Base-by-base conservation (phyloP, 2,329 filamentous ascomycete genomes). In the Bretziella fagacearum region DNA sequence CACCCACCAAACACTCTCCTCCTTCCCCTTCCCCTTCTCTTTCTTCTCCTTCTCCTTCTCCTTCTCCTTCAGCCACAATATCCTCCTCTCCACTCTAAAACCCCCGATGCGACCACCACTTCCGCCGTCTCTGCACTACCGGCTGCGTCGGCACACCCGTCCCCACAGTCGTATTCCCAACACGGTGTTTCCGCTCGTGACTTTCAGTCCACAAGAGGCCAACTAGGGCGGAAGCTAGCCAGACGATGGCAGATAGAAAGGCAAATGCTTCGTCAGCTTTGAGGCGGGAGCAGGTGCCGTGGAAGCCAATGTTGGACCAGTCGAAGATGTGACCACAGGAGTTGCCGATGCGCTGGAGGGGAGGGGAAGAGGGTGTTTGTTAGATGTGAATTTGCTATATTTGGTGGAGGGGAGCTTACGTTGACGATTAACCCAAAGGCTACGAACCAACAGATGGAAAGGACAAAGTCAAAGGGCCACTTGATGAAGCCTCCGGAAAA, bases 261-360 rank as follows among this genome's bases (percentile, higher is more conserved):
- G 69, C 65, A 56, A 86, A 85, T 3, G 80, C 80, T 54, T 83
- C 71, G 52, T 74, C 68, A 33, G 82, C 74, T 63, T 81, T 84
- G 71, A 74, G 82, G 55, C 75, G 71, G 49, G 73, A 68, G 60
- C 82, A 89, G 25, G 45, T 47, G 18, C 22, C 29, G 39, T 69
- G 62, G 53, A 66, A 63, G 40, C 64, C 63, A 50, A 83, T 65
- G 44, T 68, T 67, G 51, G 59, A 57, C 78, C 79, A 83, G 57
- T 73, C 55, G 58, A 77, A 81, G 52, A 73, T 60, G 52, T 64
- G 60, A 29, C 74, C 74, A 55, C 75, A 79, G 20, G 62, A 59
- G 46, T 66, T 58, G 35, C 65, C 62, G 36, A 70, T 56, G 48
- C 67, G 61, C 56, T 68, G 40, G 7, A 10, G 8, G n/a, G 13